Base-by-base conservation (phyloP, 2,329 filamentous ascomycete genomes). In the Botrytis byssoidea region DNA sequence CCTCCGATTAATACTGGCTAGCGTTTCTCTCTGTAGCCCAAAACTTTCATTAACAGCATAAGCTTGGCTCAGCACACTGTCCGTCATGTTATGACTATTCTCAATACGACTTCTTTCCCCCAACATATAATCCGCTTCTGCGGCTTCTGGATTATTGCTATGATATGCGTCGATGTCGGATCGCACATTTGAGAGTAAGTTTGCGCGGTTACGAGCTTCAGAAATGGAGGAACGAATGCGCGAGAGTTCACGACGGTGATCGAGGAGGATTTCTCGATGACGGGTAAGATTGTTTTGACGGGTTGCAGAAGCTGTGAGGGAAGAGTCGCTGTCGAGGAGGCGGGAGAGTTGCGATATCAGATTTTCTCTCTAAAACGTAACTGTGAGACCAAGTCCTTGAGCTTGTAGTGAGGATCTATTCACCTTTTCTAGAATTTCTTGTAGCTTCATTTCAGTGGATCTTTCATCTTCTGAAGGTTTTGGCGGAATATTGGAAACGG, bases 1-100 rank as follows among this genome's bases (percentile, higher is more conserved):
- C 76, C 95, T 88, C 75, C 95, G 87, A 82, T 98, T 97, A 80
- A 99, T 95, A 82, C 89, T 97, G 63, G 91, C 89, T 75, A 99
- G 84, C 40, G 92, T 95, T 85, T 98, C 95, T 75, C 95, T 88
- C 86, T 99, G 96, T 73, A 94, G 80, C 22, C 89, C 87, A 82
- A 99, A 98, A 82, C 87, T 95, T 84, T 98, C 94, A 81, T 97
- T 97, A 71, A 98, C 94, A 18, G 95, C 95, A 84, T 99, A 99
- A 12, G 96, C 96, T 85, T 98, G 96, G 81, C 92, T 95, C 74
- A 99, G 86, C 48, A 99, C 94, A 76, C 89, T 92, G 82, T 99
- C 96, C 66, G 94, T 92, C 86, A 97, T 91, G 78, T 90, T 92
- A 83, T 98, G 92, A 80, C 93, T 97, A 81, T 94, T 92, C 81